Evolutionary conservation across 2,329 filamentous ascomycete genomes (phyloP).

Genomic region (Pseudocercospora fuligena): DNA sequence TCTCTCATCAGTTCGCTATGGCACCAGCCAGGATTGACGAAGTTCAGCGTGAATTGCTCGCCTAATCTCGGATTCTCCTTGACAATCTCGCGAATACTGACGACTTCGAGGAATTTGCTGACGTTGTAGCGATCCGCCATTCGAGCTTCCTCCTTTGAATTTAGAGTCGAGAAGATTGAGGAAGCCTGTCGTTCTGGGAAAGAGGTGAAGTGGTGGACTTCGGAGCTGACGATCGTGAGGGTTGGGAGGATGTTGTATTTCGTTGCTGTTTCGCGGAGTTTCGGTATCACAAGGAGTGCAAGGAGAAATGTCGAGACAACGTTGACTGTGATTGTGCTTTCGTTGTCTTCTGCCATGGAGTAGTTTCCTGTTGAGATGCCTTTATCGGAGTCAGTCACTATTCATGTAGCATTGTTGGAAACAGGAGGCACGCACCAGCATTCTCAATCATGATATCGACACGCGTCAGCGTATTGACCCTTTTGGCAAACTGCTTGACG

Average conservation of each 20-base stretch:
- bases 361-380: conserved; percentile 46
- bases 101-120: conserved; percentile 56
- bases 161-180: conserved; percentile 47
- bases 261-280: conserved; percentile 50
- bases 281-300: conserved; percentile 56
- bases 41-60: conserved; percentile 54
- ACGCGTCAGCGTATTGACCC: conserved; percentile 38
- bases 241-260: conserved; percentile 42
- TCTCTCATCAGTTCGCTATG: conserved; percentile 51
- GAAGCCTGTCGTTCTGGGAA: conserved; percentile 42
- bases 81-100: conserved; percentile 46
- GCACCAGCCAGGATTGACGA: conserved; percentile 60
- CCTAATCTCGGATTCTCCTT: conserved; percentile 29
- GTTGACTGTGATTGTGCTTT: conserved; percentile 58
- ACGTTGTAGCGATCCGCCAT: conserved; percentile 51
- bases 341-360: conserved; percentile 48
- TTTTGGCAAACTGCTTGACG: conserved; percentile 44
- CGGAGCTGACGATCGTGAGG: conserved; percentile 48
- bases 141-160: conserved; percentile 40
- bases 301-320: conserved; percentile 60
- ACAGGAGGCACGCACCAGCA: conserved; percentile 28
- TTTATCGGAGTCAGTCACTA: neutral
- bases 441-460: conserved; percentile 48
- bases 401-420: neutral
- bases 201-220: conserved; percentile 47